phyloP scores from a whole-genome alignment of 352 stramenopile genomes.

The Plasmopara halstedii region DNA sequence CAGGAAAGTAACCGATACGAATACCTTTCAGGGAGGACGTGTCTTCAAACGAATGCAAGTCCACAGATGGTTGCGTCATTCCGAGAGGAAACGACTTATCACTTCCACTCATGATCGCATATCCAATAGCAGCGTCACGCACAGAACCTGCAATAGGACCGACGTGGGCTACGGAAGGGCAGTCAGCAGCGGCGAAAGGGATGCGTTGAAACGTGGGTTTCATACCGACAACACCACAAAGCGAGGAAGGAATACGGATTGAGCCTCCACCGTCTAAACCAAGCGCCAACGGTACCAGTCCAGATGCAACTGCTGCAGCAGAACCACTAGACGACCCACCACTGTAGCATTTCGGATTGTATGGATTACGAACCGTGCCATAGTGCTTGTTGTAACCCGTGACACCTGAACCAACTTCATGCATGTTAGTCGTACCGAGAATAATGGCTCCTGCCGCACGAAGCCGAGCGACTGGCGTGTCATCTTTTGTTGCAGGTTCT shows the following conservation, averaged over 20 bases:
- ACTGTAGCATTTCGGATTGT: slow-evolving; percentile 77
- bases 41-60: slow-evolving; percentile 49
- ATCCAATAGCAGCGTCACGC: slow-evolving; percentile 74
- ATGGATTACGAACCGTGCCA: slow-evolving; percentile 76
- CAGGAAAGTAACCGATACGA: slow-evolving; percentile 70
- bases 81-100: slow-evolving; percentile 39
- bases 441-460: slow-evolving; percentile 77
- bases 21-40: slow-evolving; percentile 53
- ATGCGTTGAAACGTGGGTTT: slow-evolving; percentile 82
- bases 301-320: slow-evolving; percentile 78
- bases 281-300: slow-evolving; percentile 83
- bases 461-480: slow-evolving; percentile 48
- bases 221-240: slow-evolving; percentile 86
- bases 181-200: slow-evolving; percentile 43
- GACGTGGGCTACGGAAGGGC: slow-evolving; percentile 62
- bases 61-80: slow-evolving; percentile 36
- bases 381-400: slow-evolving; percentile 77
- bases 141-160: slow-evolving; percentile 76
- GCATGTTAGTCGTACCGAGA: slow-evolving; percentile 85
- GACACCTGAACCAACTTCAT: slow-evolving; percentile 72
- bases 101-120: slow-evolving; percentile 71
- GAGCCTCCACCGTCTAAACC: slow-evolving; percentile 85
- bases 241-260: slow-evolving; percentile 83
- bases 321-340: slow-evolving; percentile 89
- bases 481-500: slow-evolving; percentile 35